These are phyloP conservation scores for Globisporangium irregulare DNA, from an alignment of 352 stramenopile species.

Conservation along the genomic window DNA sequence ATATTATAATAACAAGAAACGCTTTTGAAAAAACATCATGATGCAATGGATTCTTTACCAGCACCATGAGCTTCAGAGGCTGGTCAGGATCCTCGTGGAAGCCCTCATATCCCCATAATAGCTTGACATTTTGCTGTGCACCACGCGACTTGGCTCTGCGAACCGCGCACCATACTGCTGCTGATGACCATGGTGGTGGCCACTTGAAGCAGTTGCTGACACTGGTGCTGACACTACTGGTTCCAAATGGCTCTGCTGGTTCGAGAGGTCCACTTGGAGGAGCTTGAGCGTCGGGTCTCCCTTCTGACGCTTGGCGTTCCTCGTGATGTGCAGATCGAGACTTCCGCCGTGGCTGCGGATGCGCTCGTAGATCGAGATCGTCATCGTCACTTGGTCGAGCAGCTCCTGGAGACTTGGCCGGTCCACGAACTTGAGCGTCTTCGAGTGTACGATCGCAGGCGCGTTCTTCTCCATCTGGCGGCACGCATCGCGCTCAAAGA, in stretches of 20 bases:
- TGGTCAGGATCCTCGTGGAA: background rate
- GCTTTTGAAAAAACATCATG: background rate
- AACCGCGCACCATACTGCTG: background rate
- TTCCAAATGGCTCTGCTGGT: background rate
- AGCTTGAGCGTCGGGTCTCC: constrained; percentile 26
- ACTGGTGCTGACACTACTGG: background rate
- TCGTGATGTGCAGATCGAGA: constrained; percentile 43
- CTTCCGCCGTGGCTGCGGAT: constrained; percentile 38
- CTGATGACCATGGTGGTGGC: background rate
- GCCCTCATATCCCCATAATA: background rate
- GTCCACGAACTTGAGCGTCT: constrained; percentile 58
- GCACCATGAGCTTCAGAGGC: background rate
- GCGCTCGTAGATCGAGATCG: constrained; percentile 29
- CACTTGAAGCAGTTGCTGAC: background rate
- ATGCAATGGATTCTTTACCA: too few species aligned
- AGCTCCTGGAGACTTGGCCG: constrained; percentile 41
- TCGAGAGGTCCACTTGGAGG: constrained; percentile 28
- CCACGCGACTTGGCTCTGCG: background rate
- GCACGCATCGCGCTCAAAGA: constrained; percentile 56
- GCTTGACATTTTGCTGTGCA: background rate
- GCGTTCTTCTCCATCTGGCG: constrained; percentile 36
- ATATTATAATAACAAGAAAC: background rate
- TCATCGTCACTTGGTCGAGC: constrained; percentile 43
- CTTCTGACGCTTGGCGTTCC: constrained; percentile 17
- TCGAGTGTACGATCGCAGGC: constrained; percentile 32